Evolutionary conservation across 208 protist species (phyloP).

Genomic region (Acanthamoeba lugdunensis): DNA sequence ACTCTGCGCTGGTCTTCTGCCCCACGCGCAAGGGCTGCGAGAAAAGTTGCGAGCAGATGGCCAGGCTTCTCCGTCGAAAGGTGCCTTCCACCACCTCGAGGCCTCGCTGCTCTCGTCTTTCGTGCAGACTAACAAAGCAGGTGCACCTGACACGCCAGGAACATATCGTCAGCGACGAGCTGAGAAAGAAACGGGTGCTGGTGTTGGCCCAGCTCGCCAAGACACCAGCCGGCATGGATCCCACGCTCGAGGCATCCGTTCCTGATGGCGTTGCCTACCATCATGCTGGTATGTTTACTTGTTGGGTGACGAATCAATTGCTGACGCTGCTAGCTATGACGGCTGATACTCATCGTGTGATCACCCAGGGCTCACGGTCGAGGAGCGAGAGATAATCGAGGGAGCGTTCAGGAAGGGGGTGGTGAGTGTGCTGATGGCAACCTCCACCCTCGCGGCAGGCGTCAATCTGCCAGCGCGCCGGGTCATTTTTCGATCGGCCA

Average conservation of each 20-base stretch:
- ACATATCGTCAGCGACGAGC: neutral
- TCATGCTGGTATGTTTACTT: conserved; percentile 80
- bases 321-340: neutral
- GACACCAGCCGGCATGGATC: conserved; percentile 74
- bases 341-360: neutral
- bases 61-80: neutral
- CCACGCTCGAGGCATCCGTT: conserved; percentile 69
- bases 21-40: conserved; percentile 67
- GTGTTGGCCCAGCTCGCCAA: conserved; percentile 59
- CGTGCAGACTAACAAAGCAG: neutral
- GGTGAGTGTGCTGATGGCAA: conserved; percentile 80
- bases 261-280: conserved; percentile 85
- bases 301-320: neutral
- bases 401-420: conserved; percentile 32
- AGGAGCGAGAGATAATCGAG: conserved; percentile 69
- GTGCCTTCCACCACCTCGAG: neutral
- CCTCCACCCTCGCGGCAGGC: conserved; percentile 85
- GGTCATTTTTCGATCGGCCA: conserved; percentile 79
- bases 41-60: conserved; percentile 44
- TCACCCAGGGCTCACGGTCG: conserved; percentile 38
- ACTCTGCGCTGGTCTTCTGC: conserved; percentile 85
- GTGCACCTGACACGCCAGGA: neutral
- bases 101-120: neutral
- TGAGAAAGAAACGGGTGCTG: conserved; percentile 6
- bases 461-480: conserved; percentile 84